Base-by-base conservation (phyloP, 192 early-diverging fungal genomes). In the Coemansia sp. region DNA sequence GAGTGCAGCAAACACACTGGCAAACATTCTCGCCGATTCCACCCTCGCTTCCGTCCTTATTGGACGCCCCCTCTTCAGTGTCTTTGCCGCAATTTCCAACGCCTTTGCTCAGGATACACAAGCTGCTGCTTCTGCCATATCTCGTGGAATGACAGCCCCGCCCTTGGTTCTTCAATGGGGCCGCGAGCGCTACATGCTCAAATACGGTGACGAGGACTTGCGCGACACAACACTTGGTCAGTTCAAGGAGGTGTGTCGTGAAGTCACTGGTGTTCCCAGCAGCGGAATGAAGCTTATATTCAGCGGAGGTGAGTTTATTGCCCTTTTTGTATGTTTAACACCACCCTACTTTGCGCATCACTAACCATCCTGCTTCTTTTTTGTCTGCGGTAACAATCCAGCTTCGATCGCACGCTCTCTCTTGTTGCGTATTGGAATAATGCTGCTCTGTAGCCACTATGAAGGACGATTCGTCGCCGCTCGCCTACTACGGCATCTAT, bases 231-330 rank as follows among this genome's bases (percentile, higher is more conserved):
- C 88, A 9, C 86, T 97, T 8, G 87, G 85, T 9, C 86, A 91
- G 47, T 74, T 97, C 65, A 87, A 93, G 52, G 87, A 91, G 47
- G 85, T 87, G 52, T 90, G 91, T 63, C 88, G 90, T 59, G 80
- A 86, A 46, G 74, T 87, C 22, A 92, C 93, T 0, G 88, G 90
- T 26, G 90, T 97, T 12, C 94, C 94, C 9, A 81, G 85, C 6
- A 88, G 87, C 55, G 86, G 84, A 26, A 88, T 95, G 80, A 92
- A 89, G 62, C 74, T 97, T 19, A 71, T 88, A 36, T 83, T 87
- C 36, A 87, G 88, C 48, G 93, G 90, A 65, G 92, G 92, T 92
- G 87, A 69, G 80, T 76, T 16, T n/a, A 1, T 6, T 26, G 26
- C 26, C 26, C 18, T 32, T 40, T 52, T 62, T n/a, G 0, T 22